These are phyloP conservation scores for Sporisorium sorghi DNA, from an alignment of 1,284 basidiomycete genomes.

Conservation along the genomic window DNA sequence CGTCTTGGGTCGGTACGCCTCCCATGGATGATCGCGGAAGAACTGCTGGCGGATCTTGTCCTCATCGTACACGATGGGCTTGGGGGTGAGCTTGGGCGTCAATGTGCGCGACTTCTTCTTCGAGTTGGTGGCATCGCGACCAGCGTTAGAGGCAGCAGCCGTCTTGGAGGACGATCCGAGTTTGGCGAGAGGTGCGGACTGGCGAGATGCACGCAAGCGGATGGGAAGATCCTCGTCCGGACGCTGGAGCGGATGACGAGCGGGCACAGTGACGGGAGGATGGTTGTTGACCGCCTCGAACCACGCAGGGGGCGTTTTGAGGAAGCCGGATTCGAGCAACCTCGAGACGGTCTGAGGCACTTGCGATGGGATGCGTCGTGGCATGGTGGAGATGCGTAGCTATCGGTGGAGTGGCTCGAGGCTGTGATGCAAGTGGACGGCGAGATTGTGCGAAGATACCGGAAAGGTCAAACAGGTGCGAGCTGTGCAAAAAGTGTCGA, in stretches of 20 bases:
- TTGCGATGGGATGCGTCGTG: constrained; percentile 84
- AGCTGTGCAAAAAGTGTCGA: constrained; percentile 20
- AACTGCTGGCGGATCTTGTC: constrained; percentile 89
- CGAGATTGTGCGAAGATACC: not conserved
- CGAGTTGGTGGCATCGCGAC: constrained; percentile 52
- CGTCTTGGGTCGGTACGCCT: constrained; percentile 84
- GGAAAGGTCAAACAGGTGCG: not conserved
- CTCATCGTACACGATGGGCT: constrained; percentile 82
- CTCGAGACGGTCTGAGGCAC: constrained; percentile 89
- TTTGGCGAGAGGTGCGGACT: constrained; percentile 11
- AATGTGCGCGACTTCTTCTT: constrained; percentile 69
- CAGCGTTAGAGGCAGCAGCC: no score
- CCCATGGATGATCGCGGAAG: constrained; percentile 95
- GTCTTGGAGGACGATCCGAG: constrained; percentile 31
- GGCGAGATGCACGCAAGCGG: constrained; percentile 25
- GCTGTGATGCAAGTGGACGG: not conserved
- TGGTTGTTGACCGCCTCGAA: constrained; percentile 85
- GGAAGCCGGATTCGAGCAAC: constrained; percentile 78
- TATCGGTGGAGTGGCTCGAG: not conserved
- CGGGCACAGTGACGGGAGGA: constrained; percentile 85
- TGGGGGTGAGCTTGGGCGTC: constrained; percentile 74
- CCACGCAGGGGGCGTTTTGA: constrained; percentile 83
- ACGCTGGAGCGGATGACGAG: constrained; percentile 77
- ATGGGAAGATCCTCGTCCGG: constrained; percentile 69
- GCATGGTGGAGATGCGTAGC: constrained; percentile 73